Conservation (phyloP, 2,329 filamentous ascomycete genomes). For the Neocucurbitaria cava region DNA sequence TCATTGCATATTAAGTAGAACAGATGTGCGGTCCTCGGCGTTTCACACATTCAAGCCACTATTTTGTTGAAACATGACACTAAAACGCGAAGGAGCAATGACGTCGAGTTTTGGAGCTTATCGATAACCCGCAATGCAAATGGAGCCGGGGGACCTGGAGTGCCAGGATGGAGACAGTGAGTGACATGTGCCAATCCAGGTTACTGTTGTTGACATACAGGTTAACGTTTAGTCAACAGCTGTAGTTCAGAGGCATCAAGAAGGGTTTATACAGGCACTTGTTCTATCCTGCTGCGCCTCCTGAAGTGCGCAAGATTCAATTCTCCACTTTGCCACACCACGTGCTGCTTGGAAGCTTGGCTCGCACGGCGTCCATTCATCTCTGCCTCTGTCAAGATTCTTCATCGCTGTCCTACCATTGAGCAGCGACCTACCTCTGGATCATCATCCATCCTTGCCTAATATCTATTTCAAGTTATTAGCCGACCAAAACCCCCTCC, state of each 20-base stretch:
- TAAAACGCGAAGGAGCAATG: background rate
- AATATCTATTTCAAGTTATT: background rate
- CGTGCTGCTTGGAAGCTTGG: conserved; percentile 7
- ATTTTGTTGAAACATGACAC: background rate
- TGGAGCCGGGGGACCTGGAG: background rate
- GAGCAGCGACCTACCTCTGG: background rate
- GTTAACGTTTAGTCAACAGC: background rate
- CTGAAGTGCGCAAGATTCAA: background rate
- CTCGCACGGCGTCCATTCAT: conserved; percentile 2
- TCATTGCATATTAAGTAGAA: background rate
- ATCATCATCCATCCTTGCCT: background rate
- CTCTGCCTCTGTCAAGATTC: background rate
- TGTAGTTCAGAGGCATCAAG: background rate
- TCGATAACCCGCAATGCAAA: background rate
- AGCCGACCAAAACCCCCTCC: background rate
- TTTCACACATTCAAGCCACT: background rate
- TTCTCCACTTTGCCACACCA: conserved; percentile 1
- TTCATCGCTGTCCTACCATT: background rate
- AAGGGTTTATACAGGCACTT: background rate
- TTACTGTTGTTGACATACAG: background rate
- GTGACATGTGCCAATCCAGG: background rate
- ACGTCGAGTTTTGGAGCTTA: background rate
- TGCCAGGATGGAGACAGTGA: background rate
- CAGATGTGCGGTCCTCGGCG: background rate
- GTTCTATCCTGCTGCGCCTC: background rate